phyloP scores from a whole-genome alignment of 768 basidiomycete genomes.

The Suillus clintonianus region DNA sequence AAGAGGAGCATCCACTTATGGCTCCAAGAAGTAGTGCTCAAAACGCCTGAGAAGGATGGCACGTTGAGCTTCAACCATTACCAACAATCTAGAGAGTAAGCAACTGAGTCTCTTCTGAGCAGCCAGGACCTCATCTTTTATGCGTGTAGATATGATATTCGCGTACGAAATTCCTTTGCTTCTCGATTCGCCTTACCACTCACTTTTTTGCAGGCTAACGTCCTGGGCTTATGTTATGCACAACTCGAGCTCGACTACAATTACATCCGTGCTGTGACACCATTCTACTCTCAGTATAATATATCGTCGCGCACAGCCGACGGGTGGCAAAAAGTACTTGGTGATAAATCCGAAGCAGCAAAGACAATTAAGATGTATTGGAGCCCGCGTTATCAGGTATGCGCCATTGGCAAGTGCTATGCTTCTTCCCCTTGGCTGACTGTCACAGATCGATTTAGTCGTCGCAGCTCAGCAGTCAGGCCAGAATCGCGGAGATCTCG shows the following conservation, averaged over 20 bases:
- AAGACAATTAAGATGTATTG: constrained; percentile 33
- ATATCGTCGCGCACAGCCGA: constrained; percentile 28
- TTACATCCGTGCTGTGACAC: constrained; percentile 47
- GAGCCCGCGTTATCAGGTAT: constrained; percentile 27
- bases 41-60: constrained; percentile 36
- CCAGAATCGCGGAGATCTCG: constrained; percentile 33
- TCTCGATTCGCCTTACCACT: neutral
- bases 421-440: neutral
- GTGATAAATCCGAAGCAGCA: constrained; percentile 34
- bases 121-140: neutral
- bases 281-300: constrained; percentile 45
- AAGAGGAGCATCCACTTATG: constrained; percentile 40
- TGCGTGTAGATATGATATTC: constrained; percentile 39
- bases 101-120: neutral
- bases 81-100: constrained; percentile 41
- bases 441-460: constrained; percentile 38
- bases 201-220: constrained; percentile 34
- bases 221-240: constrained; percentile 47
- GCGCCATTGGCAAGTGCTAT: constrained; percentile 1
- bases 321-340: constrained; percentile 31
- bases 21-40: constrained; percentile 41
- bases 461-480: constrained; percentile 25
- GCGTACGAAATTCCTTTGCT: constrained; percentile 22
- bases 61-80: constrained; percentile 44
- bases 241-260: constrained; percentile 48